Conservation (phyloP, 1,284 basidiomycete genomes). For the Neonothopanus nambi region DNA sequence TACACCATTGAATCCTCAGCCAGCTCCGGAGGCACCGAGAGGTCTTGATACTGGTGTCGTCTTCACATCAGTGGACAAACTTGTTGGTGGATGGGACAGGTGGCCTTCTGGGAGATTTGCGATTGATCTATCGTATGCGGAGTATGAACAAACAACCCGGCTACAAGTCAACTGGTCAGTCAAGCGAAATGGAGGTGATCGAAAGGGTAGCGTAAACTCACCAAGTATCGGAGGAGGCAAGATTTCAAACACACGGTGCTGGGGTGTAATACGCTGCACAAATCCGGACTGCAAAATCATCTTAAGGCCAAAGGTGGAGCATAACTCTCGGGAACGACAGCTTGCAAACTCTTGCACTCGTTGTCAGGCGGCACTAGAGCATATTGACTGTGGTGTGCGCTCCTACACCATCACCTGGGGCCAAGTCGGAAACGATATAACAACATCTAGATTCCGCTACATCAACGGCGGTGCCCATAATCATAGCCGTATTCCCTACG, state of each 20-base stretch:
- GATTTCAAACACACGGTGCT: neutral
- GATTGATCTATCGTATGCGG: slow-evolving; percentile 14
- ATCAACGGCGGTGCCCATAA: slow-evolving; percentile 25
- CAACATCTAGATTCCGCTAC: slow-evolving; percentile 24
- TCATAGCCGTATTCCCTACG: too few species aligned
- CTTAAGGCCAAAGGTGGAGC: neutral
- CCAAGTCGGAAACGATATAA: slow-evolving; percentile 23
- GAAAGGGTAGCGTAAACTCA: slow-evolving; percentile 2
- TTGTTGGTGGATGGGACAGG: slow-evolving; percentile 22
- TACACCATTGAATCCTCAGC: neutral
- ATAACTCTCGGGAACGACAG: neutral
- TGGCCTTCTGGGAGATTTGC: slow-evolving; percentile 25
- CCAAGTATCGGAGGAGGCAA: slow-evolving; percentile 9
- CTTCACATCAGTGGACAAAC: neutral
- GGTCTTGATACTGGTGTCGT: neutral
- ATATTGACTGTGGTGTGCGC: neutral
- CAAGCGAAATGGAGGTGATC: slow-evolving; percentile 13
- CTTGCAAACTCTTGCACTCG: neutral
- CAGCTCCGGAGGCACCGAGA: neutral
- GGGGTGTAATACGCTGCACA: slow-evolving; percentile 3
- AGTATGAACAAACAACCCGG: slow-evolving; percentile 9
- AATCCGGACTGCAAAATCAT: neutral
- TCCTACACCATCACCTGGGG: slow-evolving; percentile 20
- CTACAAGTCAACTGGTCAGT: slow-evolving; percentile 22
- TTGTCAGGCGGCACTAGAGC: slow-evolving; percentile 1